Conservation (phyloP, 2,329 filamentous ascomycete genomes). For the Venturiaceae sp. region DNA sequence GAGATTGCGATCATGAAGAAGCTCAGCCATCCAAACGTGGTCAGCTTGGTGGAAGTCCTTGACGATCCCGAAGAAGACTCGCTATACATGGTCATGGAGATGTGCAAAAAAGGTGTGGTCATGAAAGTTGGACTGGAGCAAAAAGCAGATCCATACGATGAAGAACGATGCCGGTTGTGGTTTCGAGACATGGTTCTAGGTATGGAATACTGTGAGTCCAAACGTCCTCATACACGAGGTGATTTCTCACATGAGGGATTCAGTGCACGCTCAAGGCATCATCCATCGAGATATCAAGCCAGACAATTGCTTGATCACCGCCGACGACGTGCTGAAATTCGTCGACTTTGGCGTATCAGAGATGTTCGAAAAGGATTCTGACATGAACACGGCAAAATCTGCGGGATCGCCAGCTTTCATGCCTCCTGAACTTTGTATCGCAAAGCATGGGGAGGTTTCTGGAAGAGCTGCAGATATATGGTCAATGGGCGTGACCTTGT, state of each 20-base stretch:
- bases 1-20: constrained; percentile 99
- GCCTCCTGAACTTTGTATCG: constrained; percentile 82
- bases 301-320: constrained; percentile 84
- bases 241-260: constrained; percentile 13
- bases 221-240: background rate
- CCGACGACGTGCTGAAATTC: constrained; percentile 90
- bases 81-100: constrained; percentile 96
- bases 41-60: constrained; percentile 84
- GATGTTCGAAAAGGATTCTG: constrained; percentile 82
- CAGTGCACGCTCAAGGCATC: constrained; percentile 87
- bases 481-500: constrained; percentile 96
- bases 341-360: constrained; percentile 99
- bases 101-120: constrained; percentile 96
- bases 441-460: constrained; percentile 76
- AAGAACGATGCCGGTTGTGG: constrained; percentile 78
- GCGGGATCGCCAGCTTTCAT: constrained; percentile 93
- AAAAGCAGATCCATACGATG: constrained; percentile 68
- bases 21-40: constrained; percentile 87
- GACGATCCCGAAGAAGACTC: constrained; percentile 95
- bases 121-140: constrained; percentile 94
- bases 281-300: constrained; percentile 97
- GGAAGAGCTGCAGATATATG: constrained; percentile 90
- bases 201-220: constrained; percentile 73
- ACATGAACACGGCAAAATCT: constrained; percentile 88
- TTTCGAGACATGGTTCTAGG: constrained; percentile 91